Conservation (phyloP, 2,329 filamentous ascomycete species). For the Monilinia fructicola region DNA sequence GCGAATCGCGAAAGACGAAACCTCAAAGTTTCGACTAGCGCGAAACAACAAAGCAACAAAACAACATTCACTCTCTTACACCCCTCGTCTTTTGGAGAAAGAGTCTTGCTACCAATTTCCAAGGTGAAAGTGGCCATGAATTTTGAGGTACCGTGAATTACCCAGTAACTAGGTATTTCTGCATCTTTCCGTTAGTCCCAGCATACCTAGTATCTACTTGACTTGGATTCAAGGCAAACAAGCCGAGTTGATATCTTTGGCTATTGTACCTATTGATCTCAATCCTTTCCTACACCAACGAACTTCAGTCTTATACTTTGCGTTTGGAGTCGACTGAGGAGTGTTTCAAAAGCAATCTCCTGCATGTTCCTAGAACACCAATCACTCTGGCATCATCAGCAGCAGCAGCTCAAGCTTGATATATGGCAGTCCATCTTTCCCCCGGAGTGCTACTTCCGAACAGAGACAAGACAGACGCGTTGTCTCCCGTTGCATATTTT, state of each 20-base stretch:
- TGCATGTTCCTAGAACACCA: background rate
- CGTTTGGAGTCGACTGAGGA: too few species aligned
- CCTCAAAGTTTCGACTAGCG: slow-evolving; percentile 1
- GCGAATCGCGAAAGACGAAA: background rate
- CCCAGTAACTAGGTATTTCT: background rate
- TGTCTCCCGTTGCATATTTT: background rate
- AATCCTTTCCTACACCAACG: background rate
- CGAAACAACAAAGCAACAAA: background rate
- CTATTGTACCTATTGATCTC: background rate
- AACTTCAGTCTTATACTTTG: background rate
- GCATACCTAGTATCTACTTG: too few species aligned
- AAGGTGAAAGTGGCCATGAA: background rate
- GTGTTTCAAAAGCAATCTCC: background rate
- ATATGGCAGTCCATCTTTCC: background rate
- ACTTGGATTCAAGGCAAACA: background rate
- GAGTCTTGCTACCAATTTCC: too few species aligned
- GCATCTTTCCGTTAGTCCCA: background rate
- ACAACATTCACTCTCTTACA: background rate
- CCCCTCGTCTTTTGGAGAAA: background rate
- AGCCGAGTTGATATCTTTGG: background rate
- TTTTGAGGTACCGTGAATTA: background rate
- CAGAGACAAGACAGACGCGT: background rate
- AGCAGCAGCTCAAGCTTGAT: background rate
- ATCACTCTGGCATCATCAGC: background rate
- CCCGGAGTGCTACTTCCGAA: background rate